Percentiles rank a stretch among this genome's conserved stretches.
Evolutionary conservation across 352 stramenopile species (phyloP).

Genomic region (Phytophthora pinifolia): DNA sequence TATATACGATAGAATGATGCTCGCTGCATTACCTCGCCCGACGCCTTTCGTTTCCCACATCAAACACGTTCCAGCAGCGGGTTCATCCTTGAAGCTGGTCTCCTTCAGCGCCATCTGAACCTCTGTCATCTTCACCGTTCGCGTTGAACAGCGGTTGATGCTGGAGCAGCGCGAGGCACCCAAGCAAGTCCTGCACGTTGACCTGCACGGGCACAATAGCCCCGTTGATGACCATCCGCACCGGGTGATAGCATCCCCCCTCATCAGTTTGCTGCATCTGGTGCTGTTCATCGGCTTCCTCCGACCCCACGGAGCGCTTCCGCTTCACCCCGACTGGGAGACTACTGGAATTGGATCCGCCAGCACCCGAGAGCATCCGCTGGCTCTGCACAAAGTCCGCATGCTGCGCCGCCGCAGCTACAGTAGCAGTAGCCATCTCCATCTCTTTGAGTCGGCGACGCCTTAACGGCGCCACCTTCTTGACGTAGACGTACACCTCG

Average conservation of each 20-base stretch:
- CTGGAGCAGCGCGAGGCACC: conserved; percentile 36
- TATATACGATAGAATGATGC: conserved; percentile 49
- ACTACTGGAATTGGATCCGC: background rate
- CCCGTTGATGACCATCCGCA: conserved; percentile 78
- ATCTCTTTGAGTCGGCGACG: conserved; percentile 21
- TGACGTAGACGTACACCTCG: conserved; percentile 74
- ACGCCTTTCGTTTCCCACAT: background rate
- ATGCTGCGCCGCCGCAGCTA: conserved; percentile 6
- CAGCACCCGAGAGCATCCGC: conserved; percentile 8
- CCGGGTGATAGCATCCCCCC: conserved; percentile 46
- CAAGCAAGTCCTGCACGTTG: conserved; percentile 67
- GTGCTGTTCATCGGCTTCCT: conserved; percentile 19
- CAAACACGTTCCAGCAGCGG: background rate
- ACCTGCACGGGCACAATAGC: conserved; percentile 66
- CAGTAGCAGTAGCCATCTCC: background rate
- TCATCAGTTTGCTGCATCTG: conserved; percentile 15
- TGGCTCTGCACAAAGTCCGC: conserved; percentile 16
- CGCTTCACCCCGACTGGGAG: conserved; percentile 18
- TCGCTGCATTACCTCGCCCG: conserved; percentile 20
- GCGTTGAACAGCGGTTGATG: conserved; percentile 6
- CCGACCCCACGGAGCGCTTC: conserved; percentile 20
- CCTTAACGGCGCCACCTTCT: conserved; percentile 41
- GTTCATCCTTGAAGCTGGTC: conserved; percentile 13
- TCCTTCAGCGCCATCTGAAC: background rate
- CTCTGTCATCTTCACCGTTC: conserved; percentile 10